These are phyloP conservation scores for Hypoxylon sp. DNA, from an alignment of 2,329 filamentous ascomycete genomes.

Conservation along the genomic window DNA sequence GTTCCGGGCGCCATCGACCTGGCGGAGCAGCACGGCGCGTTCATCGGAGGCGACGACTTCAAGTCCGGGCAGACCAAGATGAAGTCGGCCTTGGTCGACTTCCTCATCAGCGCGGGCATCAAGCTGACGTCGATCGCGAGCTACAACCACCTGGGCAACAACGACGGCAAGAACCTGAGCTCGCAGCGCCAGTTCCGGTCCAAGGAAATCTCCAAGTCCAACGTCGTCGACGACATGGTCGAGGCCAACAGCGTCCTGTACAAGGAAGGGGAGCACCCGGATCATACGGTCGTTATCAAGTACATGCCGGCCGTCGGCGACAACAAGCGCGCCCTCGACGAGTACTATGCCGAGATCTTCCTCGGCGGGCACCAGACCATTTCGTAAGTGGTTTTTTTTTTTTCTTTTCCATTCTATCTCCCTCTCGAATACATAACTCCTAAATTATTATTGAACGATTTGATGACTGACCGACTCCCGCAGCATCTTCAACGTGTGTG, in stretches of 20 bases:
- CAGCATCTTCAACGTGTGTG: slow-evolving; percentile 97
- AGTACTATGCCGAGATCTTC: slow-evolving; percentile 99
- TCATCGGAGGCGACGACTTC: slow-evolving; percentile 98
- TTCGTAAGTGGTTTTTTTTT: slow-evolving; percentile 69
- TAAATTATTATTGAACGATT: no score
- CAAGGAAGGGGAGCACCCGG: slow-evolving; percentile 90
- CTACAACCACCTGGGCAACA: slow-evolving; percentile 99
- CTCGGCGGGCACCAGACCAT: slow-evolving; percentile 98
- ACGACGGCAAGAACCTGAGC: slow-evolving; percentile 98
- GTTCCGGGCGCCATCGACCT: slow-evolving; percentile 92
- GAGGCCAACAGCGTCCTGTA: slow-evolving; percentile 94
- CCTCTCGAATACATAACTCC: no score
- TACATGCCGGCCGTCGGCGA: slow-evolving; percentile 99
- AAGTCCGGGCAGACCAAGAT: slow-evolving; percentile 99
- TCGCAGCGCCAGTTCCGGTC: slow-evolving; percentile 98
- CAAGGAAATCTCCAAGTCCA: slow-evolving; percentile 99
- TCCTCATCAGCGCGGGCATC: slow-evolving; percentile 98
- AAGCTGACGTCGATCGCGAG: slow-evolving; percentile 98
- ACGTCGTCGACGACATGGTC: slow-evolving; percentile 99
- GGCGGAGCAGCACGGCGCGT: slow-evolving; percentile 86
- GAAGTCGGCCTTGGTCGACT: slow-evolving; percentile 99
- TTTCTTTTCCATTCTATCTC: no score
- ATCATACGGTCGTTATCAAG: slow-evolving; percentile 99
- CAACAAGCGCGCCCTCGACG: slow-evolving; percentile 98
- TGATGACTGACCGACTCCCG: no score